Base-by-base conservation (phyloP, 139 green algal genomes). In the Pseudopediastrum boryanum region DNA sequence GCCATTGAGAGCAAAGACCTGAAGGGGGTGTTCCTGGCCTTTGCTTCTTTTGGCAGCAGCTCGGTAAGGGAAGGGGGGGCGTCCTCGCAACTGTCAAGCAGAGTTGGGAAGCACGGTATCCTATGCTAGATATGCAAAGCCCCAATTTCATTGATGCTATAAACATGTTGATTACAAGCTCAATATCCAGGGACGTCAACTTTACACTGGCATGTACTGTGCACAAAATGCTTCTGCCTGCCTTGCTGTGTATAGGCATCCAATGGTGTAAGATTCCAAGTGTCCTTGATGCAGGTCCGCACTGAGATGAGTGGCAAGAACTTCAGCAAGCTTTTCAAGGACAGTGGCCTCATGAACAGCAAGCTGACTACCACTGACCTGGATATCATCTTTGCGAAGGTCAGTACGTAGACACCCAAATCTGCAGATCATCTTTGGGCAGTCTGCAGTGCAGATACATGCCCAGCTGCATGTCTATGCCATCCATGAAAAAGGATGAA, bases 371-470 rank as follows among this genome's bases (percentile, higher is more conserved):
- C 79, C 19, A 93, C 87, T 4, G 88, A 92, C 33, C 63, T 84
- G 6, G 90, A 94, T 75, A 71, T 94, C 39, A 90, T 90, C 5
- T 93, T 92, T 41, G 72, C 82, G 7, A 92, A 92, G 80, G 86
- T 87, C 16, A 25, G 77, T 23, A 19, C n/a, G n/a, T n/a, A n/a
- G n/a, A n/a, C n/a, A n/a, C n/a, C n/a, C n/a, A n/a, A n/a, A n/a
- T n/a, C n/a, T n/a, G n/a, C n/a, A n/a, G n/a, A n/a, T n/a, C n/a
- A n/a, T n/a, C n/a, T n/a, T n/a, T n/a, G n/a, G n/a, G n/a, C n/a
- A n/a, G n/a, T n/a, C n/a, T n/a, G n/a, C n/a, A n/a, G n/a, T n/a
- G n/a, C n/a, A n/a, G n/a, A n/a, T n/a, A n/a, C n/a, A n/a, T n/a
- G n/a, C n/a, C n/a, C n/a, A n/a, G n/a, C n/a, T n/a, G n/a, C n/a